Evolutionary conservation across 331 rosid species (phyloP).

Genomic region (Quercus lobata): DNA sequence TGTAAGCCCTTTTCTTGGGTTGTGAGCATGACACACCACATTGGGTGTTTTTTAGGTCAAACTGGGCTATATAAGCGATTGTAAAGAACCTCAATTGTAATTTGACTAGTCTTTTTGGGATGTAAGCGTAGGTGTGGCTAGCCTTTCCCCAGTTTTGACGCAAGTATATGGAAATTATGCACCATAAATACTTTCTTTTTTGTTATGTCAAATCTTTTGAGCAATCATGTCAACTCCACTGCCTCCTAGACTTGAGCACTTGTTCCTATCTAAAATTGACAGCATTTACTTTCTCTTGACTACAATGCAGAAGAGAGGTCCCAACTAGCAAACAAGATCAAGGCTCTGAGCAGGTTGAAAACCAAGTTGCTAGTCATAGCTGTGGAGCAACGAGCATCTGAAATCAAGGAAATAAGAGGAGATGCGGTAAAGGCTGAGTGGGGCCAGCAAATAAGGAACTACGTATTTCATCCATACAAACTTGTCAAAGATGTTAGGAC

Average conservation of each 20-base stretch:
- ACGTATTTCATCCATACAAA: constrained; percentile 94
- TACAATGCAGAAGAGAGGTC: constrained; percentile 86
- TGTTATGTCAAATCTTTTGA: too few species aligned
- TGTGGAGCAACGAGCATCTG: constrained; percentile 81
- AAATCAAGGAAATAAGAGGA: constrained; percentile 91
- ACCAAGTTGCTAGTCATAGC: constrained; percentile 90
- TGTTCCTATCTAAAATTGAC: background rate
- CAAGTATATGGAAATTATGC: too few species aligned
- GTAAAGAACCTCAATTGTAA: too few species aligned
- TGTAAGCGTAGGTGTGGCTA: too few species aligned
- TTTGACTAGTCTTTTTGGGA: too few species aligned
- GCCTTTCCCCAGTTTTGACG: too few species aligned
- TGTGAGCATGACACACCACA: too few species aligned
- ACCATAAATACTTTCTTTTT: too few species aligned
- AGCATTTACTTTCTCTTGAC: constrained; percentile 3
- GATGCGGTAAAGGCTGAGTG: constrained; percentile 97
- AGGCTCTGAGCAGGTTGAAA: constrained; percentile 82
- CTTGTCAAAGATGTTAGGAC: constrained; percentile 94
- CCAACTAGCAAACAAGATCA: constrained; percentile 81
- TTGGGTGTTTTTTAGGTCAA: too few species aligned
- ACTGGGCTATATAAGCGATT: too few species aligned
- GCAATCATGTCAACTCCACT: too few species aligned
- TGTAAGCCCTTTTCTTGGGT: too few species aligned
- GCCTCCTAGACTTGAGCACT: background rate
- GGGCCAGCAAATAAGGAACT: constrained; percentile 98